phyloP scores from a whole-genome alignment of 306 rosid species.

The Cicer arietinum region DNA sequence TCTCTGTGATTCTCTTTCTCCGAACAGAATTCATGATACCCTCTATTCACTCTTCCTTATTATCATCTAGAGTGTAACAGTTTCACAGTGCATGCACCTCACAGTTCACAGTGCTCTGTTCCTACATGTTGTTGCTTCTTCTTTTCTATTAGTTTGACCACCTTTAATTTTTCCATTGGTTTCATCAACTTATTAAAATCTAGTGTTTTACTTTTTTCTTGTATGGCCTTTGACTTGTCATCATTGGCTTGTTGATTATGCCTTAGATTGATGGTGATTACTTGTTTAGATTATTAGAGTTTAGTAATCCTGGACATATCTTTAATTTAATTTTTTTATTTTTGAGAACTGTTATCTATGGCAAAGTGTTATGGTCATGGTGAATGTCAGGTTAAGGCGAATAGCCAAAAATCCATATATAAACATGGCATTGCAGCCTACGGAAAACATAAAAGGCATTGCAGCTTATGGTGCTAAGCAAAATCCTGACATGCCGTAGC shows the following conservation, averaged over 20 bases:
- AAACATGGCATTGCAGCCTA: background rate
- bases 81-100: background rate
- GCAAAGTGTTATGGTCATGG: background rate
- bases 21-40: background rate
- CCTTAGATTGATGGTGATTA: slow-evolving; percentile 1
- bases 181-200: slow-evolving; percentile 4
- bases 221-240: background rate
- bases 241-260: background rate
- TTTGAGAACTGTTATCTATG: background rate
- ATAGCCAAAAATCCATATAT: background rate
- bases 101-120: background rate
- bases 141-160: background rate
- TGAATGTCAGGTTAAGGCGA: background rate
- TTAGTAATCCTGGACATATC: background rate
- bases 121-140: background rate
- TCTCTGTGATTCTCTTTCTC: background rate
- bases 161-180: background rate
- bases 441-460: background rate
- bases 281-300: slow-evolving; percentile 4
- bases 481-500: background rate
- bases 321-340: background rate
- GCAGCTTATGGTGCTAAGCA: background rate
- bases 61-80: background rate
- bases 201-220: background rate
- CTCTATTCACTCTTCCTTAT: background rate